Evolutionary conservation across 2,329 filamentous ascomycete genomes (phyloP).

Genomic region (Eutypa lata): DNA sequence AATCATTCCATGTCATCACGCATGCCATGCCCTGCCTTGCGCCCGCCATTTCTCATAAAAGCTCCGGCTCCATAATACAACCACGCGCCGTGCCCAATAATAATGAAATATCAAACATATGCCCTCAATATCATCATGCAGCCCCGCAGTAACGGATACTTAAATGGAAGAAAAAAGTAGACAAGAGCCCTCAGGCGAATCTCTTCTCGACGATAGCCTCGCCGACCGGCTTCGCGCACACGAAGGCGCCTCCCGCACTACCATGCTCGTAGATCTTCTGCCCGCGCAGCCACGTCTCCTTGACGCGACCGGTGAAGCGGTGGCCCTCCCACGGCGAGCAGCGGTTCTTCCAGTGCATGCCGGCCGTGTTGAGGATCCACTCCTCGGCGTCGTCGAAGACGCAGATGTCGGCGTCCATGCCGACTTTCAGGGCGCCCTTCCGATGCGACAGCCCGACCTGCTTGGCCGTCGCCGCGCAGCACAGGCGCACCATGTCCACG

Average conservation of each 20-base stretch:
- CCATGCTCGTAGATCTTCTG: slow-evolving; percentile 69
- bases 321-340: slow-evolving; percentile 88
- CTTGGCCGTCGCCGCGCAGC: slow-evolving; percentile 78
- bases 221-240: slow-evolving; percentile 45
- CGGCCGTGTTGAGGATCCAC: slow-evolving; percentile 70
- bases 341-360: slow-evolving; percentile 94
- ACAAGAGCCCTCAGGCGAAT: slow-evolving; percentile 29
- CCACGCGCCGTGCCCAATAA: no score
- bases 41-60: no score
- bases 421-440: slow-evolving; percentile 78
- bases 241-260: slow-evolving; percentile 48
- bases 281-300: slow-evolving; percentile 83
- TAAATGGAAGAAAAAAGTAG: no score
- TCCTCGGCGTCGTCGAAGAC: slow-evolving; percentile 83
- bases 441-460: slow-evolving; percentile 80
- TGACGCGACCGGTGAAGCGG: slow-evolving; percentile 71
- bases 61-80: no score
- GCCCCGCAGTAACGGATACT: no score
- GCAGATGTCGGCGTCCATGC: slow-evolving; percentile 86
- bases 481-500: slow-evolving; percentile 80
- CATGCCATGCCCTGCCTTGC: neutral
- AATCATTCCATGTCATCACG: neutral
- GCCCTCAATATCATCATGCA: no score
- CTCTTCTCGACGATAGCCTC: slow-evolving; percentile 60
- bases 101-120: no score